phyloP scores from a whole-genome alignment of 2,329 filamentous ascomycete genomes.

The Boeremia exigua region DNA sequence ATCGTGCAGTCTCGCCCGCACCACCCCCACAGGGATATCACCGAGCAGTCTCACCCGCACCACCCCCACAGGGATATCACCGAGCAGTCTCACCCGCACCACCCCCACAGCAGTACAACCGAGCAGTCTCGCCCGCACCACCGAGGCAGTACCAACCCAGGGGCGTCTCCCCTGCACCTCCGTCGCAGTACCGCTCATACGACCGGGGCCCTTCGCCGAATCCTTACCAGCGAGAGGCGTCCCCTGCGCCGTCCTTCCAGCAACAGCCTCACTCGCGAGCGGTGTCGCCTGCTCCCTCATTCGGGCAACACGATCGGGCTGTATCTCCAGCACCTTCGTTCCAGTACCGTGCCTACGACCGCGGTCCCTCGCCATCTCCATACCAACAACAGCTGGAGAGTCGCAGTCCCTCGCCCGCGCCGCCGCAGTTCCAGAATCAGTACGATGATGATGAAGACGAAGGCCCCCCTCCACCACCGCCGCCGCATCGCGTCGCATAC shows the following conservation, averaged over 20 bases:
- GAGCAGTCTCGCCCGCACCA: conserved; percentile 33
- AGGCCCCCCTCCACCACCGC: conserved; percentile 84
- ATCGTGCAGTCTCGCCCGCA: conserved; percentile 30
- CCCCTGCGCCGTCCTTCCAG: conserved; percentile 37
- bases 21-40: conserved; percentile 31
- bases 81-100: conserved; percentile 37
- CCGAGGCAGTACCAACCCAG: conserved; percentile 31
- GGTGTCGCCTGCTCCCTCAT: conserved; percentile 41
- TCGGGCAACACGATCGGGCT: conserved; percentile 34
- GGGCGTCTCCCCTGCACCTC: conserved; percentile 40
- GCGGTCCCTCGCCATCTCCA: conserved; percentile 51
- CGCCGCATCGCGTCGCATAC: conserved; percentile 71
- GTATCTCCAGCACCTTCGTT: conserved; percentile 43
- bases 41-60: conserved; percentile 37
- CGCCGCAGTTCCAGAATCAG: conserved; percentile 32
- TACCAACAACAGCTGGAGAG: conserved; percentile 35
- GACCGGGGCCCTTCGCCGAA: conserved; percentile 34
- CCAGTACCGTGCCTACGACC: conserved; percentile 46
- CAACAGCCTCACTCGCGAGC: conserved; percentile 33
- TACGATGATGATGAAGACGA: conserved; percentile 52
- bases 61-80: conserved; percentile 25
- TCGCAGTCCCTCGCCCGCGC: conserved; percentile 38
- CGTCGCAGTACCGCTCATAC: conserved; percentile 27
- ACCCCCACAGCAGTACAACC: conserved; percentile 26
- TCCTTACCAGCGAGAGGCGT: conserved; percentile 42